Conservation (phyloP, 2,329 filamentous ascomycete genomes). For the Alternaria sp. region DNA sequence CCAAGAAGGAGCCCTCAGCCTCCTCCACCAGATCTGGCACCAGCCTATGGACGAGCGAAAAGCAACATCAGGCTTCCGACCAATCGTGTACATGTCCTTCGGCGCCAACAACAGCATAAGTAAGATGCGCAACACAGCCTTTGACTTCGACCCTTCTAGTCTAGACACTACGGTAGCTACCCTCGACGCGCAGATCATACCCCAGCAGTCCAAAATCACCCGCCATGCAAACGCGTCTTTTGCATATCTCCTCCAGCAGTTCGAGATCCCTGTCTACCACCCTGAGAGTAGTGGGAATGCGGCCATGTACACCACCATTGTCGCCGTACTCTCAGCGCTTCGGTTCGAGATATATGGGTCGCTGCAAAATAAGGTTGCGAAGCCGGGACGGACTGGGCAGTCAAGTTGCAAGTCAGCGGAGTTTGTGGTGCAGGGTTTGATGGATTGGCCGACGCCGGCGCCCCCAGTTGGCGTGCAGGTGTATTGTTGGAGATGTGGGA, state of each 20-base stretch:
- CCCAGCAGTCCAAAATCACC: conserved; percentile 21
- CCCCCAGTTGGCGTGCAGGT: conserved; percentile 21
- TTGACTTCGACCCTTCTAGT: conserved; percentile 22
- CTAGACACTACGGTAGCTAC: conserved; percentile 23
- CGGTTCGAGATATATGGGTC: conserved; percentile 20
- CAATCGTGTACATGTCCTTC: conserved; percentile 26
- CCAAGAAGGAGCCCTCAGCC: conserved; percentile 12
- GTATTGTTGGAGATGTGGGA: conserved; percentile 25
- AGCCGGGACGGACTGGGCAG: conserved; percentile 20
- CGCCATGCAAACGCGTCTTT: conserved; percentile 6
- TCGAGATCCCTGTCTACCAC: conserved; percentile 10
- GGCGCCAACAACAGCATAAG: conserved; percentile 17
- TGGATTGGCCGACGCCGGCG: conserved; percentile 26
- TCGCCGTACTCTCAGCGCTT: conserved; percentile 23
- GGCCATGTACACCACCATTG: conserved; percentile 26
- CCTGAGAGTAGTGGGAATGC: conserved; percentile 22
- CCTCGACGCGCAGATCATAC: conserved; percentile 28
- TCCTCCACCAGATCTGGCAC: conserved; percentile 25
- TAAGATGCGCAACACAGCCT: conserved; percentile 9
- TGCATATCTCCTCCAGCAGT: conserved; percentile 17
- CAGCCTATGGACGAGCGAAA: conserved; percentile 24
- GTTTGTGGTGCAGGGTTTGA: conserved; percentile 22
- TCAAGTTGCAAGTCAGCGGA: conserved; percentile 19
- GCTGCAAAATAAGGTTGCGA: conserved; percentile 12
- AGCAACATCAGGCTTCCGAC: conserved; percentile 13